phyloP scores from a whole-genome alignment of 2,329 filamentous ascomycete species.

The Dendrostoma leiphaemia region DNA sequence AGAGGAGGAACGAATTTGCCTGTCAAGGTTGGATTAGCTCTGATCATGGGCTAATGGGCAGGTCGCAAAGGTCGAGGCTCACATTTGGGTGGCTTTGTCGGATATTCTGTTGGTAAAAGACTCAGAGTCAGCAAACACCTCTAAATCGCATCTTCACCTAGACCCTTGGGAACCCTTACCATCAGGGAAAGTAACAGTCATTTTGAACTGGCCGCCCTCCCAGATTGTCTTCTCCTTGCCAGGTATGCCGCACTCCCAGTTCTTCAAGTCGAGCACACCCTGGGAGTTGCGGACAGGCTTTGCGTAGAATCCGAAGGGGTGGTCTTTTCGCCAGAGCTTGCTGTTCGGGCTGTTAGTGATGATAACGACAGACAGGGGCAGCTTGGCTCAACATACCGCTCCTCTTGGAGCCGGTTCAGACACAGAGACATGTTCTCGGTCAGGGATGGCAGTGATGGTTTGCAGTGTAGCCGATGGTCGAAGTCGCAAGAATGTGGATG shows the following conservation, averaged over 20 bases:
- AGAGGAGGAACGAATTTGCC: slow-evolving; percentile 95
- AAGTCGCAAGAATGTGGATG: too few species aligned
- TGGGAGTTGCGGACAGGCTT: slow-evolving; percentile 77
- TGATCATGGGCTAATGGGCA: not conserved
- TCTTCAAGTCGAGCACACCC: slow-evolving; percentile 86
- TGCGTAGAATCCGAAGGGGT: slow-evolving; percentile 96
- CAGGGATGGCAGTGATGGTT: not conserved
- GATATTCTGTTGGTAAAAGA: slow-evolving; percentile 71
- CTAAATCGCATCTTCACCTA: not conserved
- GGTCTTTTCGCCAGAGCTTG: slow-evolving; percentile 95
- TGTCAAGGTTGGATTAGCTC: slow-evolving; percentile 36
- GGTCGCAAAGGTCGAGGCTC: slow-evolving; percentile 37
- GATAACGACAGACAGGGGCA: not conserved
- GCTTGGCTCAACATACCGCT: slow-evolving; percentile 59
- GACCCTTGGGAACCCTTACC: slow-evolving; percentile 54
- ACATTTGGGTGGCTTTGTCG: slow-evolving; percentile 99
- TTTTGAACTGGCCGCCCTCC: slow-evolving; percentile 96
- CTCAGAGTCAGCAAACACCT: slow-evolving; percentile 20
- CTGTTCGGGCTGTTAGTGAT: slow-evolving; percentile 42
- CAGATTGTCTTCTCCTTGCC: slow-evolving; percentile 96
- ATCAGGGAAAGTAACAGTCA: slow-evolving; percentile 89
- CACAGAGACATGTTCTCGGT: slow-evolving; percentile 72
- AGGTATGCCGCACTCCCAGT: slow-evolving; percentile 94
- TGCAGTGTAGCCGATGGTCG: too few species aligned
- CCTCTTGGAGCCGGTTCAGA: slow-evolving; percentile 82